Evolutionary conservation across 2,329 filamentous ascomycete genomes (phyloP), one percentile per base, ranked within the genome.

Genomic region (Penicillium sp.): DNA sequence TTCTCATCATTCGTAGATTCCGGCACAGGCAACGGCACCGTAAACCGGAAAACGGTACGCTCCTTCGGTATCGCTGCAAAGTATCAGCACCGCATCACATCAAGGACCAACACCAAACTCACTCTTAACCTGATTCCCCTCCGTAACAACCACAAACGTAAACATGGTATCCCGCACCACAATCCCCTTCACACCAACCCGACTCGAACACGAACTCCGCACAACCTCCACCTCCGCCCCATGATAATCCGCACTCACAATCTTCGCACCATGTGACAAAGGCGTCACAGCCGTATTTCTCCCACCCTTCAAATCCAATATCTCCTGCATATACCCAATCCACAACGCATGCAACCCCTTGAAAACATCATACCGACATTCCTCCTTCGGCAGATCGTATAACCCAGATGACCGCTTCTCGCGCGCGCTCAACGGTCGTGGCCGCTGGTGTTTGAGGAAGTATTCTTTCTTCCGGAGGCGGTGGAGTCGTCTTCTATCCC

Each of bases 201-300:
- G 74, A 37, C 84, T 80, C 11, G 83, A 77, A 60, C 89, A 95
- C 18, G 77, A 69, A 61, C 88, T 92, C 52, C 89, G 70, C 38
- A 90, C 84, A 14, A 96, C 86, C 66, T 88, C 80, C 13, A 95
- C 62, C 51, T 80, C 70, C 11, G 90, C 89, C 1, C 92, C 92
- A 61, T 96, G 89, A 55, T 88, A 90, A 65, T 98, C 92, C 1
- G 89, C 90, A 40, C 82, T 86, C 30, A 78, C 80, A 22, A 98
- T 68, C 62, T 92, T 84, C 35, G 58, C 61, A 13, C 69, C 69
- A 47, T 67, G 64, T 28, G 55, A 55, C 25, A 56, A 44, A 3
- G 84, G 83, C 4, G 82, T 84, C 2, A 81, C 75, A 31, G 34
- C 27, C 23, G 47, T 30, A 45, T 40, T 44, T 40, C 40, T 50